Base-by-base conservation (phyloP, 2,329 filamentous ascomycete species). In the Blastomyces gilchristii region DNA sequence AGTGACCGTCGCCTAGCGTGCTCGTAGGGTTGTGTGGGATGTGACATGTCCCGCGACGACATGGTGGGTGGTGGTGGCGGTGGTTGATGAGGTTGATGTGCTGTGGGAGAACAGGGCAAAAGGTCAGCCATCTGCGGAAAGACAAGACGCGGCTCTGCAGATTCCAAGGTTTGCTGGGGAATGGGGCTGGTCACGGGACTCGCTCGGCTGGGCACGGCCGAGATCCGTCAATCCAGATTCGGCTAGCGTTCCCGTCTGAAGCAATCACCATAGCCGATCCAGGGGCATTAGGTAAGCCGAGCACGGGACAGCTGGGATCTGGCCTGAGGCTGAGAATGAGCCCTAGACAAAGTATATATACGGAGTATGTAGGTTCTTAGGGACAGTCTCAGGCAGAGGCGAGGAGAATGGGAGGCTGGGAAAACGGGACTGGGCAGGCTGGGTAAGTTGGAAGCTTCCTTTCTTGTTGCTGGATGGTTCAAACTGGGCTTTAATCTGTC, bases 171-270 rank as follows among this genome's bases (percentile, higher is more conserved):
- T 49, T 25, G 63, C 58, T 54, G 52, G 65, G 65, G 66, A 66
- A 69, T 66, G 65, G 64, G 56, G 61, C 25, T 43, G 60, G 63
- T 64, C 66, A 64, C 63, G 66, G 60, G 65, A 65, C 57, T 49
- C 9, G 61, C 69, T 65, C 47, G 62, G 65, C 63, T 63, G 66
- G 50, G 49, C 67, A 67, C 22, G 2, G 66, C 68, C 58, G 69
- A 69, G 65, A 66, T 62, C 16, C 41, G 47, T 68, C 70, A 73
- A 62, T 66, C 64, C 31, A 2, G 68, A 69, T 45, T 2, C 54
- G 71, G 62, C 69, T 76, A 77, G 75, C 70, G 71, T 64, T 75
- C 71, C 73, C 57, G 57, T 41, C 73, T 72, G 70, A 18, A n/a
- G 70, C 65, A 58, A 58, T 63, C 65, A 66, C 62, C 62, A 63